A percentile compares a stretch with the other conserved stretches of the same genome.
These are phyloP conservation scores for Solanum tarapatanum DNA, from an alignment of 257 asterid species.

Conservation along the genomic window DNA sequence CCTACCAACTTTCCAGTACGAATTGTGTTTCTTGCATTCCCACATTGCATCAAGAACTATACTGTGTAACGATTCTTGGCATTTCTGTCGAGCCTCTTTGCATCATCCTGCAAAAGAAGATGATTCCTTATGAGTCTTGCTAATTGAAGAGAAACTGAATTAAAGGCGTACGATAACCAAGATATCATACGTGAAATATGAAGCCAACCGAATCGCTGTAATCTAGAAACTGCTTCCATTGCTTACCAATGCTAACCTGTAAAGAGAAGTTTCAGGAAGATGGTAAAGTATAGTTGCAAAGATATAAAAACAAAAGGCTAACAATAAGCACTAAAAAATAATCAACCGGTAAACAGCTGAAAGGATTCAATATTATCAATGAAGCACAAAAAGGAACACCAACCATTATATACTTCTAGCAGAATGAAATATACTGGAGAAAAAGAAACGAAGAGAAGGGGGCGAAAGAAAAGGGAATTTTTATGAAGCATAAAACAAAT, in stretches of 20 bases:
- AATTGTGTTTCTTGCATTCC: not conserved
- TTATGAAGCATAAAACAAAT: not conserved
- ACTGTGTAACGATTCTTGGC: slow-evolving; percentile 56
- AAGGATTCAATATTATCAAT: not conserved
- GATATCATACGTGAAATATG: slow-evolving; percentile 58
- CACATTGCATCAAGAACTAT: slow-evolving; percentile 13
- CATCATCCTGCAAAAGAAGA: slow-evolving; percentile 49
- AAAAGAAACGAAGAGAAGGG: not conserved
- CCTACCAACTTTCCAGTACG: not conserved
- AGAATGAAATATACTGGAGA: not conserved
- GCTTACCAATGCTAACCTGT: slow-evolving; percentile 85
- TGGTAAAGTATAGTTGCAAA: not conserved
- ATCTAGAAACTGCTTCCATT: slow-evolving; percentile 87
- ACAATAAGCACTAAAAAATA: not conserved
- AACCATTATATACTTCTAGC: not conserved
- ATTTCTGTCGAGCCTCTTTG: slow-evolving; percentile 34
- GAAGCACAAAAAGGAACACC: not conserved
- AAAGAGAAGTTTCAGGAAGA: not conserved
- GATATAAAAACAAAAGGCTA: not conserved
- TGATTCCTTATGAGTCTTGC: not conserved
- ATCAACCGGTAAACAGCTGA: not conserved
- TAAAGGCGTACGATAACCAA: not conserved
- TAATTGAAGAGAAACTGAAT: not conserved
- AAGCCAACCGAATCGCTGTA: slow-evolving; percentile 54
- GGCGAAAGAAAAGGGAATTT: not conserved